Evolutionary conservation across 371 early-diverging fungal species (phyloP), one percentile per base, ranked within the genome.

Genomic region (Entomophthora muscae): DNA sequence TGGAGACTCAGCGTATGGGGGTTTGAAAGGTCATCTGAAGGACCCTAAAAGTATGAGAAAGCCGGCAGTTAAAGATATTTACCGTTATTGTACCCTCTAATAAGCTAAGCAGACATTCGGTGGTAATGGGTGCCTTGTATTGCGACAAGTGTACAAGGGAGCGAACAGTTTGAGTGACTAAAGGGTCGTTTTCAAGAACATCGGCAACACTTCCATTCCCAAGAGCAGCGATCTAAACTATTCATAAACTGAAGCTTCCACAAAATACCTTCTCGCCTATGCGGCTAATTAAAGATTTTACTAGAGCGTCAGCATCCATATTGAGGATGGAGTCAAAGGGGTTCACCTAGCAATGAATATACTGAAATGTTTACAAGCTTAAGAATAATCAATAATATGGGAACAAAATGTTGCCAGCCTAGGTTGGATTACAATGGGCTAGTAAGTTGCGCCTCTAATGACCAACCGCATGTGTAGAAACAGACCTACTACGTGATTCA

Each of bases 1-100:
- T 89, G 90, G 28, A 85, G 83, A 66, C 84, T 84, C 65, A 86
- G 69, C 57, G 80, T 72, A 65, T 85, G 82, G 59, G 23, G 24
- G 31, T 32, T 61, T 2, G 52, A 10, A 12, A 24, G 3, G n/a
- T 61, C 61, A 24, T 61, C 58, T 17, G 3, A 31, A 61, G 31
- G 23, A 26, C 52, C 24, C 31, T 33, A 32, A 12, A 22, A 30
- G n/a, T n/a, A n/a, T n/a, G n/a, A n/a, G n/a, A n/a, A n/a, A n/a
- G n/a, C n/a, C n/a, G n/a, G n/a, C n/a, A 32, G 21, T n/a, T 51
- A n/a, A 7, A 13, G n/a, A 42, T 24, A 22, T 5, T 64, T 76
- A 84, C 84, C 75, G 81, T 82, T n/a, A 80, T 77, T 52, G 82
- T 75, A 54, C 70, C 76, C 61, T 84, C 83, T 60, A 84, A 73